Percentiles rank a stretch among this genome's conserved stretches.
These are phyloP conservation scores for Fusarium goolgardi DNA, from an alignment of 2,329 filamentous ascomycete genomes.

Conservation along the genomic window DNA sequence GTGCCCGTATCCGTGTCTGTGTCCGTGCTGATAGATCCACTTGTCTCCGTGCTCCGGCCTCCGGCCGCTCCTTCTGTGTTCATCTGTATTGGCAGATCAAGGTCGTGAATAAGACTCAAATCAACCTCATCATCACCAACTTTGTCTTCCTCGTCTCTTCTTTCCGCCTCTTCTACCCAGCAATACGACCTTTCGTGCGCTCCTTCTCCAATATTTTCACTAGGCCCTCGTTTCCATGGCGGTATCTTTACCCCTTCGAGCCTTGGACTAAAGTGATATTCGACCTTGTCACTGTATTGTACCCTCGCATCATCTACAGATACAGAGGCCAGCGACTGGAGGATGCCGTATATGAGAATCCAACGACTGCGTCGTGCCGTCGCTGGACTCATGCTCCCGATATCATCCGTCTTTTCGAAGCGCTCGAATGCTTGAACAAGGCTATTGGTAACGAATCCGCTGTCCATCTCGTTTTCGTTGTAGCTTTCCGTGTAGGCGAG, in stretches of 20 bases:
- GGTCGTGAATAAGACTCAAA: constrained; percentile 9
- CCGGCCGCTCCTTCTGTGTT: constrained; percentile 17
- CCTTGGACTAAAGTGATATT: constrained; percentile 68
- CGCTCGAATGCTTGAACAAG: constrained; percentile 66
- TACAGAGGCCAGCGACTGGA: constrained; percentile 70
- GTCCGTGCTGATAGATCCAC: constrained; percentile 22
- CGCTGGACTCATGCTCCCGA: constrained; percentile 64
- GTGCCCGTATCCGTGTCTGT: background rate
- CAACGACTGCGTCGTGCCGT: constrained; percentile 69
- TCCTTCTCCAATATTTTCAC: constrained; percentile 51
- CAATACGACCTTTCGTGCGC: constrained; percentile 65
- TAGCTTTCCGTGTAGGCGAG: constrained; percentile 70
- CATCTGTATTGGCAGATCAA: constrained; percentile 23
- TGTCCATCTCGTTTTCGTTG: constrained; percentile 67
- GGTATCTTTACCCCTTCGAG: constrained; percentile 58
- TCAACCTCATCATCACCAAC: constrained; percentile 22
- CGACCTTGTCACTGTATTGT: constrained; percentile 63
- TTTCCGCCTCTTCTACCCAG: constrained; percentile 58
- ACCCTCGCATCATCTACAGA: constrained; percentile 67
- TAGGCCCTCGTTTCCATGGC: constrained; percentile 60
- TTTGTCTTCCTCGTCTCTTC: constrained; percentile 21
- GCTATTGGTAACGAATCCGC: constrained; percentile 61
- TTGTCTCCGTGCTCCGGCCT: constrained; percentile 16
- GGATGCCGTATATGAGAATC: constrained; percentile 69
- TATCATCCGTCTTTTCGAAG: constrained; percentile 66